Conservation (phyloP, 2,329 filamentous ascomycete genomes). For the Penicillium palitans region DNA sequence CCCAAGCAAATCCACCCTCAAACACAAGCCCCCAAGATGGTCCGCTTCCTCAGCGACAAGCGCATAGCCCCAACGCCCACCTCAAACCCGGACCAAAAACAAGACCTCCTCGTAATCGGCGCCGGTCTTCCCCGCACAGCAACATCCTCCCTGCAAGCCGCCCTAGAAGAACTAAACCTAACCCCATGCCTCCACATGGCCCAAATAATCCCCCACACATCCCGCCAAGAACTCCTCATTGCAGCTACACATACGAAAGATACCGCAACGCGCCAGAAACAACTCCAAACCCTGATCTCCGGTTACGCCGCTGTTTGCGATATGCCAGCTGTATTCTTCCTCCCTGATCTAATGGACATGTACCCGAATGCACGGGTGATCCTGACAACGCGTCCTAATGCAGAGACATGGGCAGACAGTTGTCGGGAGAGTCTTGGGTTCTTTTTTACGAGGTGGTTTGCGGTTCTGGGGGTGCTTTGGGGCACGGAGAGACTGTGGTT, state of each 20-base stretch:
- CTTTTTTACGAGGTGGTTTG: slow-evolving; percentile 2
- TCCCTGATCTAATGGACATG: slow-evolving; percentile 12
- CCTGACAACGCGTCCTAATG: slow-evolving; percentile 4
- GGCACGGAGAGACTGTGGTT: slow-evolving; percentile 9
- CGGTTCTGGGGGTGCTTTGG: slow-evolving; percentile 2
- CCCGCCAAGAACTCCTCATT: slow-evolving; percentile 5
- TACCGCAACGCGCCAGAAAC: slow-evolving; percentile 4
- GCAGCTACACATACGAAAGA: slow-evolving; percentile 4
- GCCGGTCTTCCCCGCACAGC: slow-evolving; percentile 16
- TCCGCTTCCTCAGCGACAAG: slow-evolving; percentile 14
- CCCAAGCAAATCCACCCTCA: too few species aligned
- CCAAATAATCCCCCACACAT: slow-evolving; percentile 10
- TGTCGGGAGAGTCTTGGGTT: slow-evolving; percentile 3
- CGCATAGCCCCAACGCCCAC: background rate
- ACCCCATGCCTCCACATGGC: slow-evolving; percentile 16
- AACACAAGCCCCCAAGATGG: background rate
- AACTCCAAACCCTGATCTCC: slow-evolving; percentile 6
- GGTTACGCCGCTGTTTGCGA: slow-evolving; percentile 10
- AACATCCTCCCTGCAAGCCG: slow-evolving; percentile 18
- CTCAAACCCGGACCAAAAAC: background rate
- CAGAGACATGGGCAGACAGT: slow-evolving; percentile 8
- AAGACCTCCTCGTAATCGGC: slow-evolving; percentile 9
- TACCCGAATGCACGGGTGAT: slow-evolving; percentile 11
- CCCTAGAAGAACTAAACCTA: slow-evolving; percentile 11
- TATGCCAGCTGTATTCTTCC: slow-evolving; percentile 12